Evolutionary conservation across 768 basidiomycete species (phyloP), one percentile per base, ranked within the genome.

Genomic region (Naganishia vaughanmartiniae): DNA sequence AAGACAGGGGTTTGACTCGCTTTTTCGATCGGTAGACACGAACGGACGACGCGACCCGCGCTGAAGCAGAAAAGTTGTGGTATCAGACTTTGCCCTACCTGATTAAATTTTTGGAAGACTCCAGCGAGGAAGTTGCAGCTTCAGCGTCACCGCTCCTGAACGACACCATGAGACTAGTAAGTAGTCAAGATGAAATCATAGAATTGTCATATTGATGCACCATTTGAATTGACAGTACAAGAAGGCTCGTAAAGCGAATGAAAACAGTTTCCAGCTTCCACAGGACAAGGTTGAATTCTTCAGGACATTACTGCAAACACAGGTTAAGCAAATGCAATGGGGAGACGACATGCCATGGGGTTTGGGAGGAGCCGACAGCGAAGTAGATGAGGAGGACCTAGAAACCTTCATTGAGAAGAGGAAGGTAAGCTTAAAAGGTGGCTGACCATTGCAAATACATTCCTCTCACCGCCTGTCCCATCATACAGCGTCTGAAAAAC

Each of bases 261-360:
- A 74, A 83, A 87, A 73, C 87, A 86, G 84, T 15, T 86, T 87
- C 54, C 81, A 89, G 21, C 88, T 91, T 54, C 54, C 79, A 67
- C 86, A 88, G 26, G 81, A 85, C 45, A 88, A 88, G 79, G 86
- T 88, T 26, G 83, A 87, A 7, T 97, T 98, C 84, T 85, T 99
- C 31, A 83, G 84, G 2, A 88, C 89, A 1, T 83, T 96, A 5
- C 84, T 98, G 4, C 84, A 89, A 74, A 89, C 93, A 54, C 85
- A 92, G 30, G 82, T 98, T 54, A 84, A 86, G 66, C 96, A 97
- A 82, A 85, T 97, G 86, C 92, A 90, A 77, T 99, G 93, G 92
- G 74, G 74, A 10, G 75, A 74, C 0, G 83, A 82, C 51, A 73
- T 87, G 85, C 81, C 89, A 87, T 69, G 88, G 88, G 26, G 89